Evolutionary conservation across 805 yeast species (phyloP).

Genomic region (Debaryomyces maramus): DNA sequence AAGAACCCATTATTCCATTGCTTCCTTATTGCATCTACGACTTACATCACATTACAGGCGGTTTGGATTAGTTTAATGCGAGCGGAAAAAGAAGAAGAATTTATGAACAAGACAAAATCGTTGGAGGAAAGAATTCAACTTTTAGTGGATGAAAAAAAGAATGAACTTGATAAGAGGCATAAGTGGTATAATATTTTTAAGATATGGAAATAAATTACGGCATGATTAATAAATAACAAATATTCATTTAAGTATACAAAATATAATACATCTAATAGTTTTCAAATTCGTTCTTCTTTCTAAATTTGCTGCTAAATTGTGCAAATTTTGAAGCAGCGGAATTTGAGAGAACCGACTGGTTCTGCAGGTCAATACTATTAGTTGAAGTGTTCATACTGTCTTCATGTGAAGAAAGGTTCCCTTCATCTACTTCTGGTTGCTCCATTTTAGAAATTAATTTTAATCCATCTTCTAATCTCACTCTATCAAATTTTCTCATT

Average conservation of each 20-base stretch:
- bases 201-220: constrained; percentile 14
- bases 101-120: constrained; percentile 16
- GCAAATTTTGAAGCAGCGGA: constrained; percentile 34
- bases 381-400: constrained; percentile 13
- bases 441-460: constrained; percentile 56
- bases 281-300: constrained; percentile 12
- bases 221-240: constrained; percentile 9
- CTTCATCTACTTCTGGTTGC: constrained; percentile 16
- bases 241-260: constrained; percentile 3
- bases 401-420: constrained; percentile 3
- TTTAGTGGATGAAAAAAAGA: constrained; percentile 28
- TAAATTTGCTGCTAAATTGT: constrained; percentile 29
- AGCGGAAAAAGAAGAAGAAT: constrained; percentile 19
- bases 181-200: constrained; percentile 16
- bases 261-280: background rate
- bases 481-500: constrained; percentile 63
- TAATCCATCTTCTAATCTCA: constrained; percentile 71
- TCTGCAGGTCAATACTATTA: constrained; percentile 11
- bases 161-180: constrained; percentile 14
- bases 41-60: constrained; percentile 36
- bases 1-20: constrained; percentile 37
- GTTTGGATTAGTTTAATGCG: constrained; percentile 34
- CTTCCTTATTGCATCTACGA: constrained; percentile 39
- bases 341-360: constrained; percentile 22
- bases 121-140: constrained; percentile 27